Percentiles rank a stretch among this genome's conserved stretches.
Evolutionary conservation across 176 grass and related monocot species (phyloP).

Genomic region (Zea luxurians): DNA sequence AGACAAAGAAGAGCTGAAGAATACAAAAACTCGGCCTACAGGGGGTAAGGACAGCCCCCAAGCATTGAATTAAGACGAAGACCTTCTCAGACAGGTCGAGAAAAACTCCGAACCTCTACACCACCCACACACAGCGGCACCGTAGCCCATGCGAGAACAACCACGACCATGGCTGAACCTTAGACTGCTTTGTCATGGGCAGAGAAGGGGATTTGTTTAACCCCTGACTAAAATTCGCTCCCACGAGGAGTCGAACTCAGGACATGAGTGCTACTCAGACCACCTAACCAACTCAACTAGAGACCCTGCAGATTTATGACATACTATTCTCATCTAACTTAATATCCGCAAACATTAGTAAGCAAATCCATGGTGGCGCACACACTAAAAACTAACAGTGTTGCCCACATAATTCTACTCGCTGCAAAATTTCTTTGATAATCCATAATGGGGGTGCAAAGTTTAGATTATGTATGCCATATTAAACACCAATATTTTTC

Average conservation of each 20-base stretch:
- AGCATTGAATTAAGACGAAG: no score
- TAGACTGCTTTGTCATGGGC: no score
- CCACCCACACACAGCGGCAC: no score
- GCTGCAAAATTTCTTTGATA: background rate
- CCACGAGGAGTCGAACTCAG: no score
- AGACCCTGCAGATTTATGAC: background rate
- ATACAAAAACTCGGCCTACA: background rate
- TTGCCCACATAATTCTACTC: background rate
- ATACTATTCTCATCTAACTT: background rate
- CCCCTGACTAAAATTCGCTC: no score
- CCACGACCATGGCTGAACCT: no score
- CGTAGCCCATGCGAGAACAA: no score
- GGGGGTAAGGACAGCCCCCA: no score
- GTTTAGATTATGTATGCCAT: background rate
- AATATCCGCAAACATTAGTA: constrained; percentile 8
- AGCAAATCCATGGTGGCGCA: background rate
- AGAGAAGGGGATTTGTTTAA: no score
- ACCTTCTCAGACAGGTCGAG: no score
- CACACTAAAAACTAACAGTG: background rate
- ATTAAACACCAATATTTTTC: background rate
- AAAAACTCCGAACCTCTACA: no score
- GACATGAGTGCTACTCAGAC: background rate
- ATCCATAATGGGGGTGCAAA: background rate
- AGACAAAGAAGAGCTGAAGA: background rate
- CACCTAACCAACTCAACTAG: background rate